Conservation (phyloP, 768 basidiomycete species). For the Candolleomyces efflorescens region DNA sequence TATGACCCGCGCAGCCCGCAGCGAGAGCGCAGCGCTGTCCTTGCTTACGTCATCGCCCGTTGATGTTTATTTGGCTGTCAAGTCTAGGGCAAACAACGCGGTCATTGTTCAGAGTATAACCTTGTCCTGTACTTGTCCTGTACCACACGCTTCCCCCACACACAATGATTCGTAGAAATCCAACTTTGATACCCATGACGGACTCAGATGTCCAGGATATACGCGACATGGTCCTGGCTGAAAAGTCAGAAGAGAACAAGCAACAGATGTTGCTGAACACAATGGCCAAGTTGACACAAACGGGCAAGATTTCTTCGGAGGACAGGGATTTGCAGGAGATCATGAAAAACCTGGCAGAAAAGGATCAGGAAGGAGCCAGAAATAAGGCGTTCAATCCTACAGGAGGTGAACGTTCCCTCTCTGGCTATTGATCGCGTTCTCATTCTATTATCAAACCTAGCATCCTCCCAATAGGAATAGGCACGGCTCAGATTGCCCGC, state of each 20-base stretch:
- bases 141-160: not conserved
- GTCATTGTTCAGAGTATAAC: too few relatives aligned
- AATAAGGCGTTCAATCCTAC: not conserved
- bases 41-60: conserved; percentile 5
- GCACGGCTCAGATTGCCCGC: too few relatives aligned
- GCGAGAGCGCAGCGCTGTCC: not conserved
- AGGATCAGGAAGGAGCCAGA: conserved; percentile 17
- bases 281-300: conserved; percentile 45
- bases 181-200: conserved; percentile 72
- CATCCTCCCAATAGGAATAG: too few relatives aligned
- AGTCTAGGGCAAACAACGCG: not conserved
- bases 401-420: not conserved
- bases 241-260: conserved; percentile 36
- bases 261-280: conserved; percentile 39
- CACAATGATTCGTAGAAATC: conserved; percentile 69
- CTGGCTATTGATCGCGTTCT: too few relatives aligned
- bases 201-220: conserved; percentile 79
- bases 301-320: conserved; percentile 22
- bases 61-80: conserved; percentile 10
- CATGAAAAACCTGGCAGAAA: conserved; percentile 16
- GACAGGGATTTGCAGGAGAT: conserved; percentile 26
- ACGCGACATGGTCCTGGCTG: conserved; percentile 52
- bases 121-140: conserved; percentile 7
- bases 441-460: too few relatives aligned
- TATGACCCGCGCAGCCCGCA: conserved; percentile 7